Evolutionary conservation across 176 grass and related monocot genomes (phyloP).

Genomic region (Bothriochloa decipiens): DNA sequence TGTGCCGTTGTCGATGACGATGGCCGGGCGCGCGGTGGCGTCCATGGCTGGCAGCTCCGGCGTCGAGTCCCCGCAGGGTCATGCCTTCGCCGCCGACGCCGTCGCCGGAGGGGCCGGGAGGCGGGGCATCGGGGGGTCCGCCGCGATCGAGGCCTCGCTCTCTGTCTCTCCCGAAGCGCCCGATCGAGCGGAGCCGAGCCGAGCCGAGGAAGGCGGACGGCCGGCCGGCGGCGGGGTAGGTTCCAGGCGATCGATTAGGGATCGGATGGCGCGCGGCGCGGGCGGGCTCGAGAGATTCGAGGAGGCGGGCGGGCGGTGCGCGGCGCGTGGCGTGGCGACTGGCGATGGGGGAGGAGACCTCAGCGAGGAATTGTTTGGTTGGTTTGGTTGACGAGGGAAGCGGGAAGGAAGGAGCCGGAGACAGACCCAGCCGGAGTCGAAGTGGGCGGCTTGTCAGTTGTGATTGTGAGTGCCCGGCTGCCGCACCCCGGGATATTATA

Average conservation of each 20-base stretch:
- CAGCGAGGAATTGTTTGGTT: not conserved
- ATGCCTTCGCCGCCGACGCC: constrained; percentile 37
- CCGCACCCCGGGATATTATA: too few relatives aligned
- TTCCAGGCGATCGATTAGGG: not conserved
- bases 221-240: not conserved
- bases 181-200: not conserved
- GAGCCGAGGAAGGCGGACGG: not conserved
- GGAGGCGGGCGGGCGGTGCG: constrained; percentile 13
- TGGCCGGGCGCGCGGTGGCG: constrained; percentile 73
- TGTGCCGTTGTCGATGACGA: constrained; percentile 97
- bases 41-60: constrained; percentile 55
- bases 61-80: constrained; percentile 26
- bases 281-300: constrained; percentile 23
- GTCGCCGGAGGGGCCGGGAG: constrained; percentile 4
- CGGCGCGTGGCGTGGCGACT: not conserved
- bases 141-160: constrained; percentile 18
- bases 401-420: constrained; percentile 24
- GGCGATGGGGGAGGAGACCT: constrained; percentile 9
- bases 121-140: constrained; percentile 39
- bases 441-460: not conserved
- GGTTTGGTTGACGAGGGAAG: constrained; percentile 55
- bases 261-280: not conserved
- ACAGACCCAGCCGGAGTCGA: too few relatives aligned
- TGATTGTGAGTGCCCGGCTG: not conserved
- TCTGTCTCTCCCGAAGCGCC: not conserved